phyloP scores from a whole-genome alignment of 352 stramenopile genomes.

The Labyrinthula sp. region DNA sequence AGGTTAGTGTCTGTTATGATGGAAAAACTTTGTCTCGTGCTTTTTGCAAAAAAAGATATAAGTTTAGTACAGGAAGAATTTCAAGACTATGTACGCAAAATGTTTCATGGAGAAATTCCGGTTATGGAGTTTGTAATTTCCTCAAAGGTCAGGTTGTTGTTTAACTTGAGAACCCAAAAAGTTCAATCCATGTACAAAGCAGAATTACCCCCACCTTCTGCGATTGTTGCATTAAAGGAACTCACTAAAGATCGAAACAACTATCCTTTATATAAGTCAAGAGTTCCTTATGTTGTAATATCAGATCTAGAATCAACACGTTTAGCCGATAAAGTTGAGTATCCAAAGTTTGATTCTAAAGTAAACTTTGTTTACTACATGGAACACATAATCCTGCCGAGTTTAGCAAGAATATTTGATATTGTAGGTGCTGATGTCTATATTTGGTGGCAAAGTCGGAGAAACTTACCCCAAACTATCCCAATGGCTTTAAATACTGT shows the following conservation, averaged over 20 bases:
- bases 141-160: constrained; percentile 37
- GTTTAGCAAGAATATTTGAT: too few relatives aligned
- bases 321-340: constrained; percentile 65
- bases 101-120: constrained; percentile 28
- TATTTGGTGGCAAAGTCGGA: too few relatives aligned
- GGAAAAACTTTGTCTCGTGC: constrained; percentile 6
- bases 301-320: constrained; percentile 54
- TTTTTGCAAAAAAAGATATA: constrained; percentile 34
- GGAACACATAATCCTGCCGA: constrained; percentile 12
- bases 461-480: too few relatives aligned
- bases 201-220: constrained; percentile 32
- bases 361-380: constrained; percentile 28
- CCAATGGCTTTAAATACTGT: too few relatives aligned
- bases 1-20: constrained; percentile 38
- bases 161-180: too few relatives aligned
- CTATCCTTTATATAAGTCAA: constrained; percentile 36
- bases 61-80: constrained; percentile 31
- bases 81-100: constrained; percentile 29
- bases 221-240: constrained; percentile 35
- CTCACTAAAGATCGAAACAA: constrained; percentile 33
- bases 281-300: constrained; percentile 67
- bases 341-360: constrained; percentile 43
- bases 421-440: too few relatives aligned
- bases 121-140: constrained; percentile 39
- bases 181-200: constrained; percentile 32